phyloP scores from a whole-genome alignment of 139 green algal genomes.

The Mychonastes homosphaera region DNA sequence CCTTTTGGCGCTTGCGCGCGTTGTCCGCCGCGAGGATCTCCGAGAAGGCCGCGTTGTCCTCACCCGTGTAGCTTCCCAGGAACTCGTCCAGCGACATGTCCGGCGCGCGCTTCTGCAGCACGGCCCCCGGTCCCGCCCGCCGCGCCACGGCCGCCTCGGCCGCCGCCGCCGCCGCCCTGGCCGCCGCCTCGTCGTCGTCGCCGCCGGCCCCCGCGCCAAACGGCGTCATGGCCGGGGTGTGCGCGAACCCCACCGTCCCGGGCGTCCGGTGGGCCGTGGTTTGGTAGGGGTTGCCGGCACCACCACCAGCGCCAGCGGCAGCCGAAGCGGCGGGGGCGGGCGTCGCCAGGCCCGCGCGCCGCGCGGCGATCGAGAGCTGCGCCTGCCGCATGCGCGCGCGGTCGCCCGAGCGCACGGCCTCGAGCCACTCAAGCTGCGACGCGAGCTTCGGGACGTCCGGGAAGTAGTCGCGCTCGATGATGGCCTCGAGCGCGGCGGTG shows the following conservation, averaged over 20 bases:
- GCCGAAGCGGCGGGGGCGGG: slow-evolving; percentile 1
- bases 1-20: slow-evolving; percentile 17
- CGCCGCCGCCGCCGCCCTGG: background rate
- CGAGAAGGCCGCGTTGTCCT: slow-evolving; percentile 79
- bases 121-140: background rate
- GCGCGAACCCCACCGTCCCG: slow-evolving; percentile 21
- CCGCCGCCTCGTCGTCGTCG: background rate
- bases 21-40: slow-evolving; percentile 27
- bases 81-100: slow-evolving; percentile 60
- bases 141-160: background rate
- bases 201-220: slow-evolving; percentile 1
- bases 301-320: background rate
- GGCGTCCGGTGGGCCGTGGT: slow-evolving; percentile 29
- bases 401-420: slow-evolving; percentile 56
- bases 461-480: slow-evolving; percentile 92
- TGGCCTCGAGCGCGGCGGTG: slow-evolving; percentile 55
- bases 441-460: slow-evolving; percentile 74
- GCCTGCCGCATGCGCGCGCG: slow-evolving; percentile 48
- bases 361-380: slow-evolving; percentile 71
- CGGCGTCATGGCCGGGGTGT: slow-evolving; percentile 44
- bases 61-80: slow-evolving; percentile 52
- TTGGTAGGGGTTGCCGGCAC: background rate
- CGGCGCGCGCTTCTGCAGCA: slow-evolving; percentile 5
- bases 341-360: slow-evolving; percentile 37
- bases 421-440: slow-evolving; percentile 74